Evolutionary conservation across 2,329 filamentous ascomycete species (phyloP), one percentile per base, ranked within the genome.

Genomic region (Ilyonectria sp.): DNA sequence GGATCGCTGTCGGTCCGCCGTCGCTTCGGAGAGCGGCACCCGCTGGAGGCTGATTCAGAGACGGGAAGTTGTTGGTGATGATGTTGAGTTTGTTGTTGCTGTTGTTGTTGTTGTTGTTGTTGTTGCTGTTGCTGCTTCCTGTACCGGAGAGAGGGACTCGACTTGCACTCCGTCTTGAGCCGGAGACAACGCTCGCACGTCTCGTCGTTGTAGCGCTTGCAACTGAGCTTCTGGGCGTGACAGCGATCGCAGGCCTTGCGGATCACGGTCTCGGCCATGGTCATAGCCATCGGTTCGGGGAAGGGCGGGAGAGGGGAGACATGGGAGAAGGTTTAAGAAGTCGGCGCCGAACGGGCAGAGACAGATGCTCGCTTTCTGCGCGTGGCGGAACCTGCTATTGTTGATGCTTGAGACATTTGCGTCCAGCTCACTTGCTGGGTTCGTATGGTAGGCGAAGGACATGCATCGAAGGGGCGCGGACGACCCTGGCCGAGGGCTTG

Each of bases 171-270:
- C 4, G 80, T 77, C 55, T 80, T 80, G 63, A 84, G 79, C 63
- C 81, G 78, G 26, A 80, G 69, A 67, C 83, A 86, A 11, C 83
- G 77, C 71, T 84, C 82, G 71, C 84, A 85, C 21, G 80, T 71
- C 54, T 81, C 80, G 58, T 80, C 79, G 64, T 77, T 78, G 63
- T 77, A 73, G 56, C 83, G 80, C 71, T 82, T 85, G 76, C 83
- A 85, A 69, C 80, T 82, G 65, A 86, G 78, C 73, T 85, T 86
- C 71, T 85, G 83, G 19, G 74, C 74, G 70, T 85, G 84, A 71
- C 83, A 86, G 68, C 82, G 81, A 73, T 86, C 83, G 75, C 83
- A 86, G 63, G 83, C 83, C 63, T 82, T 83, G 63, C 84, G 81
- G 68, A 79, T 81, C 66, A 78, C 72, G 59, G 74, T 77, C 67